Percentiles rank a stretch among this genome's conserved stretches.
Conservation (phyloP, 495 filamentous ascomycete genomes). For the Aspergillus indologenus region DNA sequence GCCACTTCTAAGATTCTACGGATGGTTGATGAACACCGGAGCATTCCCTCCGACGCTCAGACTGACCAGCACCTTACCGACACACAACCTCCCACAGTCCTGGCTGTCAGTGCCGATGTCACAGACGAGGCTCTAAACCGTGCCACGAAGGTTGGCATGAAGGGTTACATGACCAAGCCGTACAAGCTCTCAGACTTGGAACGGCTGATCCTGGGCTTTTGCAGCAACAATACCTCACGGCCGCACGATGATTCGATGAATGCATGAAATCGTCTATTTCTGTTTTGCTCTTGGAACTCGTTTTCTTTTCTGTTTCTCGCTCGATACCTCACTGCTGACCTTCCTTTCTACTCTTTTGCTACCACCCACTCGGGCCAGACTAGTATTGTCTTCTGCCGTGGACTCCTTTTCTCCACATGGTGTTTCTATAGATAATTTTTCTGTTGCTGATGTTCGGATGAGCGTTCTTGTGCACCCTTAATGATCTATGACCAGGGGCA, state of each 20-base stretch:
- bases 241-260: slow-evolving; percentile 15
- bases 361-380: not conserved
- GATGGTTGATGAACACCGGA: slow-evolving; percentile 41
- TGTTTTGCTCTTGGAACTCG: not conserved
- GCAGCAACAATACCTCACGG: slow-evolving; percentile 21
- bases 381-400: slow-evolving; percentile 5
- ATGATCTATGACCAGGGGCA: slow-evolving; percentile 4
- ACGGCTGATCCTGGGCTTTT: slow-evolving; percentile 63
- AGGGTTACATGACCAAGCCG: slow-evolving; percentile 76
- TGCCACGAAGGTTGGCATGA: slow-evolving; percentile 67
- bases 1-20: slow-evolving; percentile 64
- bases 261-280: slow-evolving; percentile 17
- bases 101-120: slow-evolving; percentile 77
- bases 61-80: slow-evolving; percentile 1
- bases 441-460: not conserved
- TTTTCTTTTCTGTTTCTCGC: not conserved
- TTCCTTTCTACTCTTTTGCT: slow-evolving; percentile 5
- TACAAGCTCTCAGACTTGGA: slow-evolving; percentile 72
- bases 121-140: slow-evolving; percentile 63
- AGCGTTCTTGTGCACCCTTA: slow-evolving; percentile 4
- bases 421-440: slow-evolving; percentile 3
- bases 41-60: slow-evolving; percentile 8
- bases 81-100: slow-evolving; percentile 44
- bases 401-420: slow-evolving; percentile 1
- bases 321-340: slow-evolving; percentile 8